Conservation (phyloP, 2,329 filamentous ascomycete species). For the Xylaria sp. region DNA sequence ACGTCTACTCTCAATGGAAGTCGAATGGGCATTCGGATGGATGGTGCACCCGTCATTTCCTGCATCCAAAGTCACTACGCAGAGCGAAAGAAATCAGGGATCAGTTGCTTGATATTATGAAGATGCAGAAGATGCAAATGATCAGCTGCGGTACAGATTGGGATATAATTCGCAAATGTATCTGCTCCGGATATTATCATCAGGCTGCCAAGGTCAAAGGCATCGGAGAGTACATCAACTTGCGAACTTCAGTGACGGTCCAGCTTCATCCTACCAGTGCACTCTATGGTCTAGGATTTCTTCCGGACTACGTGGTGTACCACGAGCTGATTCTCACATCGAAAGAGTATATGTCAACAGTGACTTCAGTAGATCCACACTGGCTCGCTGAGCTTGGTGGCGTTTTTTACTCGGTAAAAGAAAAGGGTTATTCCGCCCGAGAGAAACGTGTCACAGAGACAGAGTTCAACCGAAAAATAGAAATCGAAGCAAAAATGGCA, state of each 20-base stretch:
- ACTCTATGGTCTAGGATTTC: constrained; percentile 89
- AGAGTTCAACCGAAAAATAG: constrained; percentile 92
- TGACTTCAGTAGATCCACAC: constrained; percentile 94
- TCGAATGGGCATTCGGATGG: constrained; percentile 87
- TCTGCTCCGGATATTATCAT: constrained; percentile 98
- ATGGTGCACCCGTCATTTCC: constrained; percentile 93
- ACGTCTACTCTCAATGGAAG: constrained; percentile 96
- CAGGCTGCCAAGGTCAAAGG: constrained; percentile 97
- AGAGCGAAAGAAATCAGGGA: constrained; percentile 94
- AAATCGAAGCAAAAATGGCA: constrained; percentile 92
- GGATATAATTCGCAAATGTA: constrained; percentile 94
- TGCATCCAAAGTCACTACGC: constrained; percentile 93
- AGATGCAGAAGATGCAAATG: constrained; percentile 88
- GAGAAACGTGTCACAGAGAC: constrained; percentile 89
- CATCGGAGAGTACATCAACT: constrained; percentile 96
- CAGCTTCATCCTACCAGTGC: constrained; percentile 94
- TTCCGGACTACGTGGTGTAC: constrained; percentile 97
- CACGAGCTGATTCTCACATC: constrained; percentile 97
- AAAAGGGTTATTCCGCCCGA: constrained; percentile 91
- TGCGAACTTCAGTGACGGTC: constrained; percentile 92
- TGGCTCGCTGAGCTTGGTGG: constrained; percentile 97
- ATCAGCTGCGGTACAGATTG: constrained; percentile 94
- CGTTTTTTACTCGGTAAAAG: constrained; percentile 96
- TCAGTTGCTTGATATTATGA: constrained; percentile 93
- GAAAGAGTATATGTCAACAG: constrained; percentile 98